Conservation (phyloP, 805 yeast genomes). For the Suhomyces emberorum region DNA sequence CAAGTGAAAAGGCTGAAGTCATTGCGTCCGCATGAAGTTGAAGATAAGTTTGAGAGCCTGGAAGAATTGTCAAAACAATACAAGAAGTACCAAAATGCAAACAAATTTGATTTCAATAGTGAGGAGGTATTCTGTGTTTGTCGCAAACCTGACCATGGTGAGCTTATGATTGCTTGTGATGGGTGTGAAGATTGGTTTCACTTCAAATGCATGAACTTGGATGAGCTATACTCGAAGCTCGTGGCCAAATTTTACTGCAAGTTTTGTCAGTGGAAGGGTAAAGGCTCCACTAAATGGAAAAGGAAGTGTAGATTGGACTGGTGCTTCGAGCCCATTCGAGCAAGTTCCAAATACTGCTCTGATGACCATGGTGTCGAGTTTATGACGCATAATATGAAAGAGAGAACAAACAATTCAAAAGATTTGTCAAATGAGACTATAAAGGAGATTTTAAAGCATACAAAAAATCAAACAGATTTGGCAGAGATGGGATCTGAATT, state of each 20-base stretch:
- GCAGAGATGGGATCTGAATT: slow-evolving; percentile 30
- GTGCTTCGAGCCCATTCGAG: slow-evolving; percentile 55
- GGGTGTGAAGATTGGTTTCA: slow-evolving; percentile 96
- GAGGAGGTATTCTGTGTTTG: slow-evolving; percentile 77
- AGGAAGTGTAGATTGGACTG: slow-evolving; percentile 62
- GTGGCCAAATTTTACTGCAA: slow-evolving; percentile 70
- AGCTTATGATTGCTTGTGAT: slow-evolving; percentile 90
- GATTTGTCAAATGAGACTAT: slow-evolving; percentile 16
- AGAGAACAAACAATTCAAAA: slow-evolving; percentile 1
- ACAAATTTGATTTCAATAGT: slow-evolving; percentile 46
- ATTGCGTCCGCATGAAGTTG: neutral
- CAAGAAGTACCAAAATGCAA: slow-evolving; percentile 31
- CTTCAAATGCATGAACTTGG: slow-evolving; percentile 68
- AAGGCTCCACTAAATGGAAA: slow-evolving; percentile 64
- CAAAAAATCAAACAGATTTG: slow-evolving; percentile 19
- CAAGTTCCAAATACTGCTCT: slow-evolving; percentile 69
- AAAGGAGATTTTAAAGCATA: slow-evolving; percentile 24
- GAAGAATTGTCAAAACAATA: slow-evolving; percentile 37
- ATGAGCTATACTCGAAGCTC: slow-evolving; percentile 47
- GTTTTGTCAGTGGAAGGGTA: slow-evolving; percentile 56
- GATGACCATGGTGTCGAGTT: slow-evolving; percentile 62
- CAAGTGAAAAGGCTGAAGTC: neutral
- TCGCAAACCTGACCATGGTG: slow-evolving; percentile 72
- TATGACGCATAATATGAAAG: slow-evolving; percentile 28
- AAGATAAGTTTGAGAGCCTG: slow-evolving; percentile 6